Conservation (phyloP, 2,329 filamentous ascomycete species). For the Aspergillus candidus region DNA sequence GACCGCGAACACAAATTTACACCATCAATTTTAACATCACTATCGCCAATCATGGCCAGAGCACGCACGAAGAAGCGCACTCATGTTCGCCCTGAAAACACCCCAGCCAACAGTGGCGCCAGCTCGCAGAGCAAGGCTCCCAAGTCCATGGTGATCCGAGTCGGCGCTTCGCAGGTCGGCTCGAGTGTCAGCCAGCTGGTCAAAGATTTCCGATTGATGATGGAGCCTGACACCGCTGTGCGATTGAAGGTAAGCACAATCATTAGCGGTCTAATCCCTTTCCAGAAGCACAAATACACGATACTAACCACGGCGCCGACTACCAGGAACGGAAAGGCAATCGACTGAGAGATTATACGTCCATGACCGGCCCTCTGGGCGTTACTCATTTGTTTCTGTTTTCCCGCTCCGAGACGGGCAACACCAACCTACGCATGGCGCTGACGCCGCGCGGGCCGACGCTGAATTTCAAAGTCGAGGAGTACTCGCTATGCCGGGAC, state of each 20-base stretch:
- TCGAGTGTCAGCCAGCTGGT: slow-evolving; percentile 86
- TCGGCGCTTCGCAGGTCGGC: slow-evolving; percentile 89
- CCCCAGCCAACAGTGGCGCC: slow-evolving; percentile 51
- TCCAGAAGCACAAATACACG: too few species aligned
- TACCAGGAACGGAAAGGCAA: slow-evolving; percentile 72
- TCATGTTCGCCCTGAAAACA: slow-evolving; percentile 63
- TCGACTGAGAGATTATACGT: slow-evolving; percentile 81
- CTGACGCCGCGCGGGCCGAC: slow-evolving; percentile 87
- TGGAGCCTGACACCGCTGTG: slow-evolving; percentile 91
- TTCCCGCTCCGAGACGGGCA: slow-evolving; percentile 80
- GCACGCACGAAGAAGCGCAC: slow-evolving; percentile 83
- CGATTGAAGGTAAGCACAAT: slow-evolving; percentile 59
- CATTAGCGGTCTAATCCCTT: too few species aligned
- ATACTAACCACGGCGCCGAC: too few species aligned
- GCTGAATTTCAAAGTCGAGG: slow-evolving; percentile 87
- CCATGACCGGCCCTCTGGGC: slow-evolving; percentile 90
- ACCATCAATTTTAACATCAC: slow-evolving; percentile 3
- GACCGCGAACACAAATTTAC: background rate
- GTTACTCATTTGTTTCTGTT: slow-evolving; percentile 91
- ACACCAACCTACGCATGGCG: slow-evolving; percentile 84
- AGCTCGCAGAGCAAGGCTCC: slow-evolving; percentile 62
- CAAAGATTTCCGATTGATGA: slow-evolving; percentile 82
- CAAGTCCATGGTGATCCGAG: slow-evolving; percentile 97
- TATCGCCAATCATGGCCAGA: slow-evolving; percentile 59
- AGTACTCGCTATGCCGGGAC: slow-evolving; percentile 90